These are phyloP conservation scores for Metschnikowia kofuensis DNA, from an alignment of 805 yeast species.

Conservation along the genomic window DNA sequence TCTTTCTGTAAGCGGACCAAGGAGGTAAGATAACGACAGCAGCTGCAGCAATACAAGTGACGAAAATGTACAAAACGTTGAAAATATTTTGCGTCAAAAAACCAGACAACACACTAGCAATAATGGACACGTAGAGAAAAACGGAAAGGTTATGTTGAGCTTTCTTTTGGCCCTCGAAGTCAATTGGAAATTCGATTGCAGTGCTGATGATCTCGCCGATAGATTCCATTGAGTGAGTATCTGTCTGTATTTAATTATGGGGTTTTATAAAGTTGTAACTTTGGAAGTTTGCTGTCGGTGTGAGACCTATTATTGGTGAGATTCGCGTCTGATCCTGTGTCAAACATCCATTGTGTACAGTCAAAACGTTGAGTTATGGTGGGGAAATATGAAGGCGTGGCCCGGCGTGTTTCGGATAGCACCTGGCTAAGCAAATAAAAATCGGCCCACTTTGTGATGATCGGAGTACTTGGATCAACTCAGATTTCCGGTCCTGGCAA, in stretches of 20 bases:
- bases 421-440: background rate
- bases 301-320: background rate
- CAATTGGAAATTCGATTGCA: conserved; percentile 39
- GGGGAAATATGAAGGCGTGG: background rate
- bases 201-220: conserved; percentile 12
- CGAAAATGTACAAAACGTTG: conserved; percentile 38
- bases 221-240: conserved; percentile 14
- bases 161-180: conserved; percentile 52
- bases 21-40: conserved; percentile 49
- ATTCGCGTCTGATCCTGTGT: background rate
- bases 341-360: no score
- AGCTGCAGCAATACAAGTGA: conserved; percentile 27
- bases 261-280: conserved; percentile 1
- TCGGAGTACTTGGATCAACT: no score
- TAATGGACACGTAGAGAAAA: conserved; percentile 24
- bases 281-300: conserved; percentile 7
- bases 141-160: conserved; percentile 31
- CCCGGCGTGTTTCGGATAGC: background rate
- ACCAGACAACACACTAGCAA: conserved; percentile 48
- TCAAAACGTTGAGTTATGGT: no score
- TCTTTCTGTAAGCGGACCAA: conserved; percentile 52
- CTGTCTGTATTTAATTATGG: conserved; percentile 2
- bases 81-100: conserved; percentile 44
- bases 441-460: background rate
- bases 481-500: no score